Evolutionary conservation across 208 protist genomes (phyloP), one percentile per base, ranked within the genome.

Genomic region (Phytomonas francai): DNA sequence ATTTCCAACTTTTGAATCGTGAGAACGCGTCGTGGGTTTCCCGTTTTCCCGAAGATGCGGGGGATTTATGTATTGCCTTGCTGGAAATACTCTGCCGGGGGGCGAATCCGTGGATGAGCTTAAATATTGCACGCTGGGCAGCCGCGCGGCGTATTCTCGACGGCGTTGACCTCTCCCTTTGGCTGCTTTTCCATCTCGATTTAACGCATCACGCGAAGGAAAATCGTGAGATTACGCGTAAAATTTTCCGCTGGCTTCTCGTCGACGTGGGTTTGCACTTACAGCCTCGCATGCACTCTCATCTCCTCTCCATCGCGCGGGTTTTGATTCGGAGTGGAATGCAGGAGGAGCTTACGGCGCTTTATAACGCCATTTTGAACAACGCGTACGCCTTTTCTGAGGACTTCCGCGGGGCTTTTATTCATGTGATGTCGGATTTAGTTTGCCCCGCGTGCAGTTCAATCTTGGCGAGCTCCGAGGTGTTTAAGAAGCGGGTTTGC

Each of bases 311-410:
- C 11, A 81, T 78, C 33, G 77, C 85, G 11, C 83, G 89, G 19
- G 80, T 87, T 60, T 70, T 95, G 28, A 84, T 95, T 42, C 85
- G 84, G 7, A 65, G 93, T 1, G 70, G 72, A 0, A 62, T 93
- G 57, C 79, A 90, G 32, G 77, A 89, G 25, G 89, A 95, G 36
- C 67, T 95, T 58, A 71, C 70, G 31, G 65, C 77, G 27, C 67
- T 95, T 6, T 92, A 95, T 79, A 95, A 83, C 78, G 84, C 78
- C 32, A 78, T 95, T 30, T 69, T 95, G 11, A 85, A 93, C 66
- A 88, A 91, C 71, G 85, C 80, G 59, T 84, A 83, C 70, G 22
- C 73, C 14, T 93, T 93, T 72, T 49, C 68, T 22, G 68, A 86
- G 32, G 70, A 77, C 11, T 88, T 91, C 67, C 85, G 87, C 42